A percentile compares a stretch with the other conserved stretches of the same genome.
phyloP scores from a whole-genome alignment of 495 filamentous ascomycete genomes.

The Amorphotheca resinae region DNA sequence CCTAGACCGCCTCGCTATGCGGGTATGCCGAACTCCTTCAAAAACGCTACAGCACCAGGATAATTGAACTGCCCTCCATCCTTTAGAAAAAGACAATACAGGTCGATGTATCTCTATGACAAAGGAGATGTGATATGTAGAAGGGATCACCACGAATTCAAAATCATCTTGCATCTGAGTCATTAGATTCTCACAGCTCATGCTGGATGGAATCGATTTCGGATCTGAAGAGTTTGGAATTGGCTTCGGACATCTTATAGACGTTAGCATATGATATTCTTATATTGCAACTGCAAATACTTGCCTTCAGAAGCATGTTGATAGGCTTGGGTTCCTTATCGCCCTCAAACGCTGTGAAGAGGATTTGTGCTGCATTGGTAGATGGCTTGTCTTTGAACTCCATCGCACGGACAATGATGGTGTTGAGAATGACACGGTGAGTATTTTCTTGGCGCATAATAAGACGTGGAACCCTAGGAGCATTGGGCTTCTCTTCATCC shows the following conservation, averaged over 20 bases:
- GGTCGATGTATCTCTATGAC: constrained; percentile 11
- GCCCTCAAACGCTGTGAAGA: constrained; percentile 48
- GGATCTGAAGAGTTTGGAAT: constrained; percentile 17
- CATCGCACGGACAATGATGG: constrained; percentile 59
- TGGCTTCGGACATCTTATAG: constrained; percentile 18
- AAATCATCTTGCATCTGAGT: not conserved
- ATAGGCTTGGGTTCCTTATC: constrained; percentile 35
- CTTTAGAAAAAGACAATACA: constrained; percentile 5
- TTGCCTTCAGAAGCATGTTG: constrained; percentile 60
- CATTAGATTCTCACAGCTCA: constrained; percentile 12
- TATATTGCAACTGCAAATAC: too few species aligned
- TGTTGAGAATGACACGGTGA: constrained; percentile 77
- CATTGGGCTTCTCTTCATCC: constrained; percentile 15
- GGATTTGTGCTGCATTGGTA: constrained; percentile 38
- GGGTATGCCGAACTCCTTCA: constrained; percentile 16
- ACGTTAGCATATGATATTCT: constrained; percentile 9
- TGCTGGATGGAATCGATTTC: constrained; percentile 21
- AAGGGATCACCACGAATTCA: not conserved
- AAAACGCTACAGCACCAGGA: constrained; percentile 5
- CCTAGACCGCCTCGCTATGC: constrained; percentile 16
- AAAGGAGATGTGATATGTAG: constrained; percentile 11
- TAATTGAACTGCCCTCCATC: not conserved
- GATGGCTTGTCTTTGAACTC: constrained; percentile 56
- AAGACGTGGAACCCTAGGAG: constrained; percentile 45
- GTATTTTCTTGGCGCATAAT: constrained; percentile 83